A percentile compares a stretch with the other conserved stretches of the same genome.
Conservation (phyloP, 2,329 filamentous ascomycete species). For the Sporothrix sp. region DNA sequence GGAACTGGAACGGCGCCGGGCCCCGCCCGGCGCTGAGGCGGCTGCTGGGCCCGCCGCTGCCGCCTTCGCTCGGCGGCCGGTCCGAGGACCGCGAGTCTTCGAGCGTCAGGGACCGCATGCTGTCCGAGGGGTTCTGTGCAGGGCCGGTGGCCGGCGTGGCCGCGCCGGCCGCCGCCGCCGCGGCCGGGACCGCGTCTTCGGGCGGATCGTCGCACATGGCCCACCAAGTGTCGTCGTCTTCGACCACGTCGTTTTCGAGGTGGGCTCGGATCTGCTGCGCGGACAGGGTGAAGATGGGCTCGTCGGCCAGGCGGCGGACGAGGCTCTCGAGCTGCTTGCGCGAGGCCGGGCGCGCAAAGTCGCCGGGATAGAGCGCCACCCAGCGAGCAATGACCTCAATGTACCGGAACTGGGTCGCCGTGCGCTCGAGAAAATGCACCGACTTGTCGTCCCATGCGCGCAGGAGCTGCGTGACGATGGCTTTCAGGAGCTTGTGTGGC, state of each 20-base stretch:
- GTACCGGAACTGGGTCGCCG: constrained; percentile 71
- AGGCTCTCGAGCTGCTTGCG: constrained; percentile 65
- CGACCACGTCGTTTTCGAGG: constrained; percentile 59
- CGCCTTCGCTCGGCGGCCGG: constrained; percentile 29
- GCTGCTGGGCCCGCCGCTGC: neutral
- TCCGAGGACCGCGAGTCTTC: constrained; percentile 34
- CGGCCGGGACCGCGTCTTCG: constrained; percentile 15
- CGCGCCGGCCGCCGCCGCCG: neutral
- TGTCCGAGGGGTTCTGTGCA: constrained; percentile 27
- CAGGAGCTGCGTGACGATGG: constrained; percentile 70
- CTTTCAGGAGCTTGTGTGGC: constrained; percentile 65
- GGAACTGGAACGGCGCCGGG: constrained; percentile 44
- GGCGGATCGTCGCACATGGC: constrained; percentile 63
- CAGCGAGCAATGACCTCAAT: constrained; percentile 80
- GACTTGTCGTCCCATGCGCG: constrained; percentile 55
- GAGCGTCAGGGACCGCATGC: constrained; percentile 39
- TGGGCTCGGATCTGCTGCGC: constrained; percentile 77
- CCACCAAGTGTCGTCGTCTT: constrained; percentile 92
- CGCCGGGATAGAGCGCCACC: constrained; percentile 82
- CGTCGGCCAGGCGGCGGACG: constrained; percentile 60
- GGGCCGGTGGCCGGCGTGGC: no score
- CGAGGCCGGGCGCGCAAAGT: constrained; percentile 74
- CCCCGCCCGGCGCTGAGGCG: neutral
- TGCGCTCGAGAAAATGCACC: constrained; percentile 63
- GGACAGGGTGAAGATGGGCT: constrained; percentile 74